phyloP scores from a whole-genome alignment of 805 yeast genomes.

The Candida yuanshanica region DNA sequence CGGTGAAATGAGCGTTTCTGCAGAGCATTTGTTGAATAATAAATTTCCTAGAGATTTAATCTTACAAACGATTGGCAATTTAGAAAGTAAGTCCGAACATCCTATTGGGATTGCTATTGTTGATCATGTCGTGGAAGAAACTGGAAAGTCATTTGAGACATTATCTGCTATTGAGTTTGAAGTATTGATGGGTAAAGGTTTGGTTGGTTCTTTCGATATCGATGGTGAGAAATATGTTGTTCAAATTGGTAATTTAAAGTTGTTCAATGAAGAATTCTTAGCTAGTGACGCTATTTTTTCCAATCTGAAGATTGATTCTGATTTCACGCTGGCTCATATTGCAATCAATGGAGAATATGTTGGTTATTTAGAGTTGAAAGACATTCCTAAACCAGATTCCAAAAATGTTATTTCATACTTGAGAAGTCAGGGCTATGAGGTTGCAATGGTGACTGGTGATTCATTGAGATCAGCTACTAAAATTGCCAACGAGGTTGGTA shows the following conservation, averaged over 20 bases:
- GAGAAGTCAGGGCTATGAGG: slow-evolving; percentile 43
- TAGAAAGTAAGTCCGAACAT: slow-evolving; percentile 77
- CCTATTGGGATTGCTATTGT: slow-evolving; percentile 77
- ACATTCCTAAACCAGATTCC: slow-evolving; percentile 64
- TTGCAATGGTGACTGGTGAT: slow-evolving; percentile 93
- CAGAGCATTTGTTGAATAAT: slow-evolving; percentile 13
- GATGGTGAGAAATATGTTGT: slow-evolving; percentile 28
- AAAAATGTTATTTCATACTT: slow-evolving; percentile 52
- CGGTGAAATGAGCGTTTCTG: slow-evolving; percentile 61
- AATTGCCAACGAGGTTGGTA: slow-evolving; percentile 64
- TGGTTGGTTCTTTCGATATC: slow-evolving; percentile 21
- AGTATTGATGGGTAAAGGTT: slow-evolving; percentile 34
- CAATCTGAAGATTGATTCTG: slow-evolving; percentile 22
- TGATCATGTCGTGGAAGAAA: slow-evolving; percentile 25
- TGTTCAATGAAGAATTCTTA: slow-evolving; percentile 13
- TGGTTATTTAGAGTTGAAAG: slow-evolving; percentile 67
- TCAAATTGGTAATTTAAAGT: slow-evolving; percentile 45
- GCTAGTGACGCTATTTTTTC: slow-evolving; percentile 9
- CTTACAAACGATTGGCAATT: slow-evolving; percentile 50
- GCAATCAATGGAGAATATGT: slow-evolving; percentile 49
- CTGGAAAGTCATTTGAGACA: slow-evolving; percentile 2
- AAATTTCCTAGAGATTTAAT: slow-evolving; percentile 8
- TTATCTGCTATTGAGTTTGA: slow-evolving; percentile 21
- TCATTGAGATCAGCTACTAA: slow-evolving; percentile 51
- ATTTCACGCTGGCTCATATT: slow-evolving; percentile 48